Percentiles rank a stretch among this genome's conserved stretches.
Conservation (phyloP, 352 stramenopile species). For the Pythium vanterpoolii region DNA sequence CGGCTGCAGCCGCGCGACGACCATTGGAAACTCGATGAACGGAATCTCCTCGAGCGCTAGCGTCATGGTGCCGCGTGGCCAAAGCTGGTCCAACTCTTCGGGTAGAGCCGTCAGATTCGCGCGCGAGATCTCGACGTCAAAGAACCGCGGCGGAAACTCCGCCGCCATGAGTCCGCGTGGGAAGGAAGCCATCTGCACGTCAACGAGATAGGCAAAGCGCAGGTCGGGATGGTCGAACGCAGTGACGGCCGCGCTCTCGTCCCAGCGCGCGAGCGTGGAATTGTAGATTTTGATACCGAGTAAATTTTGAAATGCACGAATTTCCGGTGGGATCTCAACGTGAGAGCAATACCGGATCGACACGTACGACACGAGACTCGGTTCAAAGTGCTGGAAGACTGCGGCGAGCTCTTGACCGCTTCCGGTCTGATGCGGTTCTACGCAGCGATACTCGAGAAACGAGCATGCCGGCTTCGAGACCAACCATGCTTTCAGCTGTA, state of each 20-base stretch:
- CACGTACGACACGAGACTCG: constrained; percentile 9
- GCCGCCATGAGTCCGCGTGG: constrained; percentile 31
- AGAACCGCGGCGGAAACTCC: constrained; percentile 29
- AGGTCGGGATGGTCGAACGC: constrained; percentile 28
- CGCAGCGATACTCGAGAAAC: constrained; percentile 38
- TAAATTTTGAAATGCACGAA: constrained; percentile 28
- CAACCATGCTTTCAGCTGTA: constrained; percentile 41
- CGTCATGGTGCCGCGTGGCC: constrained; percentile 14
- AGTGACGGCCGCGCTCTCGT: constrained; percentile 24
- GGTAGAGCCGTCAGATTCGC: constrained; percentile 35
- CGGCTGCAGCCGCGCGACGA: constrained; percentile 20
- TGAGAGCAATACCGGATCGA: constrained; percentile 28
- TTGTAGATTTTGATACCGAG: constrained; percentile 38
- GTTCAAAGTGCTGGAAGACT: constrained; percentile 4
- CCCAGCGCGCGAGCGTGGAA: constrained; percentile 31
- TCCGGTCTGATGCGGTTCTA: not conserved
- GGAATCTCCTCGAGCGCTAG: constrained; percentile 24
- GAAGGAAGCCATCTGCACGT: constrained; percentile 28
- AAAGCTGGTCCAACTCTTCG: constrained; percentile 31
- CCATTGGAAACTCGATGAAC: constrained; percentile 23
- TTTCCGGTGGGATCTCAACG: constrained; percentile 28
- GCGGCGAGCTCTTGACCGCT: constrained; percentile 5
- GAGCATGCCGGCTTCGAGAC: constrained; percentile 30
- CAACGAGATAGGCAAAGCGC: constrained; percentile 27
- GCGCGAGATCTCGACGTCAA: constrained; percentile 30